Evolutionary conservation across 208 protist genomes (phyloP).

Genomic region (Trypanosoma caninum): DNA sequence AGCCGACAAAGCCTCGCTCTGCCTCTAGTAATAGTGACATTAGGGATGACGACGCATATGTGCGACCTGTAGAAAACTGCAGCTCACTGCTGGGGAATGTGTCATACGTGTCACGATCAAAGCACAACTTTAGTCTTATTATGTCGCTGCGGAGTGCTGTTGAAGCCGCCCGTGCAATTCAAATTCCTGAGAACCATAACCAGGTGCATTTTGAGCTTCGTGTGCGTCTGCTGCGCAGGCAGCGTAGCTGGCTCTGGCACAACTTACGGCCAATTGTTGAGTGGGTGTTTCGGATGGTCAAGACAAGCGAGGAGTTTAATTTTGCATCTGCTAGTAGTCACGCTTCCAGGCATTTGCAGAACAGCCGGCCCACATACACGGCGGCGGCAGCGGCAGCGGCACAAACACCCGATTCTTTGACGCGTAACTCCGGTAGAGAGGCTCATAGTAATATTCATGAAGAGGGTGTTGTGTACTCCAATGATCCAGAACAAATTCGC

Average conservation of each 20-base stretch:
- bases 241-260: constrained; percentile 23
- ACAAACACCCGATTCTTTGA: not conserved
- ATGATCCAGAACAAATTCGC: constrained; percentile 62
- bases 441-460: not conserved
- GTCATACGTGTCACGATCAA: constrained; percentile 22
- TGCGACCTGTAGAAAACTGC: constrained; percentile 21
- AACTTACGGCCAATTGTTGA: constrained; percentile 26
- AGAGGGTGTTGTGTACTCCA: constrained; percentile 37
- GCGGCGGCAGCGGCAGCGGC: not conserved
- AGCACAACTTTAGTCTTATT: constrained; percentile 25
- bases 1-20: constrained; percentile 11
- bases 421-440: not conserved
- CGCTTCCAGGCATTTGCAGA: not conserved
- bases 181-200: constrained; percentile 24
- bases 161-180: constrained; percentile 17
- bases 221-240: constrained; percentile 21
- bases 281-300: constrained; percentile 30
- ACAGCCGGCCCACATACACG: not conserved
- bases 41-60: constrained; percentile 12
- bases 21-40: not conserved
- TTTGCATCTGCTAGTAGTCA: not conserved
- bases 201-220: constrained; percentile 26
- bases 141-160: constrained; percentile 15
- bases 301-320: constrained; percentile 27
- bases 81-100: constrained; percentile 29